A percentile compares a stretch with the other conserved stretches of the same genome.
phyloP scores from a whole-genome alignment of 192 early-diverging fungal genomes.

The Chytriomyces sp. region DNA sequence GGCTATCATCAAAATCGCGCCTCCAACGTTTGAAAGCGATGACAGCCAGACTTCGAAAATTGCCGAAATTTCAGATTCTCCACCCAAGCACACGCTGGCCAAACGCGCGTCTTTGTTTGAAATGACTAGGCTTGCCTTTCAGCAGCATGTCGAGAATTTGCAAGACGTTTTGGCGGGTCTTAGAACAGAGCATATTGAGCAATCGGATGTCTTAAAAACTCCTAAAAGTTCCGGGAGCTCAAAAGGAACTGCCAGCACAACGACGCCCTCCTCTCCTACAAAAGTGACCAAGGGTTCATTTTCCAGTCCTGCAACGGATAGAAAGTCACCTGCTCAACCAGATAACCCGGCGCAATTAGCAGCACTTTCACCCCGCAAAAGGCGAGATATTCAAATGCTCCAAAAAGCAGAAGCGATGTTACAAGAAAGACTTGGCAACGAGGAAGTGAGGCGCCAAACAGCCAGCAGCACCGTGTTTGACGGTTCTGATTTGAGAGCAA shows the following conservation, averaged over 20 bases:
- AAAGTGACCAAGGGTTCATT: neutral
- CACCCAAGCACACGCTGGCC: neutral
- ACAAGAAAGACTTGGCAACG: constrained; percentile 18
- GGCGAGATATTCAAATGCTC: constrained; percentile 20
- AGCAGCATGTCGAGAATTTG: constrained; percentile 57
- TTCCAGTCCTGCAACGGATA: no score
- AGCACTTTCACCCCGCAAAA: constrained; percentile 27
- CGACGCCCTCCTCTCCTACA: neutral
- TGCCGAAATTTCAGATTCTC: constrained; percentile 44
- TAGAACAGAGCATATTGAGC: constrained; percentile 57
- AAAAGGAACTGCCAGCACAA: neutral
- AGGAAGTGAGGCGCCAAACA: constrained; percentile 19
- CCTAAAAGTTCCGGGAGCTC: no score
- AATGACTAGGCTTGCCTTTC: constrained; percentile 41
- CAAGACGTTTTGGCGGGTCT: constrained; percentile 60
- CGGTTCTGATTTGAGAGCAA: constrained; percentile 48
- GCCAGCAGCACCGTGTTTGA: constrained; percentile 45
- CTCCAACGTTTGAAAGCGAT: constrained; percentile 43
- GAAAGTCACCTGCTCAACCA: neutral
- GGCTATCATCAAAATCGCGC: constrained; percentile 65
- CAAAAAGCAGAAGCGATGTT: constrained; percentile 25
- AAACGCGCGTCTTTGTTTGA: constrained; percentile 40
- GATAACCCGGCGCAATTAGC: neutral
- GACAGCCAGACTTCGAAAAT: constrained; percentile 29
- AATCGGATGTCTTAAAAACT: constrained; percentile 11